These are phyloP conservation scores for Trametes elegans DNA, from an alignment of 768 basidiomycete genomes.

Conservation along the genomic window DNA sequence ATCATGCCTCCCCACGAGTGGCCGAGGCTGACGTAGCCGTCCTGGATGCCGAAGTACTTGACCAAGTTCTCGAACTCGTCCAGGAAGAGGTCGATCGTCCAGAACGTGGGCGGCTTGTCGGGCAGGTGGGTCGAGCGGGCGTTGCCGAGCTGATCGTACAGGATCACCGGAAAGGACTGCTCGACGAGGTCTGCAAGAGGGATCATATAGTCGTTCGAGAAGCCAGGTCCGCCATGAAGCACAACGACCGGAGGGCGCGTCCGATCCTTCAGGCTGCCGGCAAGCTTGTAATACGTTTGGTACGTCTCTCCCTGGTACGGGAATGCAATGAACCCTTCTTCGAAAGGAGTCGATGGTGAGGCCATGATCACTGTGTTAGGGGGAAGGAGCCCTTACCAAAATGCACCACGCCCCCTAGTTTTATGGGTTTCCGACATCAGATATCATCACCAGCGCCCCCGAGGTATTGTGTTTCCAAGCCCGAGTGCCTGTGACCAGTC, in stretches of 20 bases:
- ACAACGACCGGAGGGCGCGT: slow-evolving; percentile 36
- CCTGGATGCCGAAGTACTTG: slow-evolving; percentile 36
- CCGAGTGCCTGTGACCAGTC: no score
- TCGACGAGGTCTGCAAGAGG: slow-evolving; percentile 37
- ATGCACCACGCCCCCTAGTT: no score
- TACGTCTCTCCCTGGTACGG: slow-evolving; percentile 24
- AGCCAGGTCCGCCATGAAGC: slow-evolving; percentile 50
- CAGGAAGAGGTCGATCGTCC: slow-evolving; percentile 50
- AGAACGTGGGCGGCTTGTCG: slow-evolving; percentile 36
- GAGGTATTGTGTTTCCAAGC: no score
- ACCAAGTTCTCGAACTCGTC: slow-evolving; percentile 54
- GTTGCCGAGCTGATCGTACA: slow-evolving; percentile 53
- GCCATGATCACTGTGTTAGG: not conserved
- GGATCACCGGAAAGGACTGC: slow-evolving; percentile 39
- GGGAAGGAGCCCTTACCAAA: no score
- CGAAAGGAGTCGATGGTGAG: not conserved
- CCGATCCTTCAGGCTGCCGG: slow-evolving; percentile 40
- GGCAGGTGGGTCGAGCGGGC: slow-evolving; percentile 44
- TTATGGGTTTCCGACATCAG: no score
- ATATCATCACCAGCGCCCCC: no score
- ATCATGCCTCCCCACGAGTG: slow-evolving; percentile 63
- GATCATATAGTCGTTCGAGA: slow-evolving; percentile 42
- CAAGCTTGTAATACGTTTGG: slow-evolving; percentile 44
- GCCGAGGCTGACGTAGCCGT: slow-evolving; percentile 45
- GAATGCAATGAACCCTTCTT: slow-evolving; percentile 28